phyloP scores from a whole-genome alignment of 129 eudicot species.

The Heracleum sosnowskyi region DNA sequence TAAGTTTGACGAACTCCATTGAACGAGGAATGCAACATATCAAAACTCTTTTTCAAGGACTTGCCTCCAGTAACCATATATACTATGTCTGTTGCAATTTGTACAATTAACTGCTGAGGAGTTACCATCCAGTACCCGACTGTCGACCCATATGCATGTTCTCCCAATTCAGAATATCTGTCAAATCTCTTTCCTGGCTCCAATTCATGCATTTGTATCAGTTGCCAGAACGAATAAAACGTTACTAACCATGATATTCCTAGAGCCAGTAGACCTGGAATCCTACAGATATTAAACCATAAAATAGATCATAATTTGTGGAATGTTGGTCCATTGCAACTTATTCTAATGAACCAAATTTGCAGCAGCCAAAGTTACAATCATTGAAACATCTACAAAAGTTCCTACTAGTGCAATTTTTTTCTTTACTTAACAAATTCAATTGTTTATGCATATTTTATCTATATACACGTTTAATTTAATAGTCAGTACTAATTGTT shows the following conservation, averaged over 20 bases:
- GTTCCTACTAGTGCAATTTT: not conserved
- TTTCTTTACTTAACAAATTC: not conserved
- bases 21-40: slow-evolving; percentile 16
- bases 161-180: slow-evolving; percentile 17
- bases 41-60: slow-evolving; percentile 12
- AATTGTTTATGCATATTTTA: no score
- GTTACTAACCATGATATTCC: slow-evolving; percentile 14
- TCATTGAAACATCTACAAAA: not conserved
- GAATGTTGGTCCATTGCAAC: not conserved
- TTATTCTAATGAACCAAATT: not conserved
- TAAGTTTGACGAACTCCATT: slow-evolving; percentile 14
- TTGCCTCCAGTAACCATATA: slow-evolving; percentile 26
- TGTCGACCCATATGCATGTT: slow-evolving; percentile 18
- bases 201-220: slow-evolving; percentile 19
- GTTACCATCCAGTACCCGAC: slow-evolving; percentile 20
- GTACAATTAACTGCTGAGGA: slow-evolving; percentile 22
- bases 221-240: slow-evolving; percentile 23
- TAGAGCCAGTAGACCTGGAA: slow-evolving; percentile 8
- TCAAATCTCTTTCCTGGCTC: slow-evolving; percentile 22
- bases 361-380: not conserved
- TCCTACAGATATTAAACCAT: not conserved
- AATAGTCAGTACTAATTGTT: not conserved
- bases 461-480: no score
- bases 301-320: not conserved
- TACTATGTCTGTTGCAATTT: slow-evolving; percentile 15